Conservation (phyloP, 2,329 filamentous ascomycete species). For the Orbilia oligospora region DNA sequence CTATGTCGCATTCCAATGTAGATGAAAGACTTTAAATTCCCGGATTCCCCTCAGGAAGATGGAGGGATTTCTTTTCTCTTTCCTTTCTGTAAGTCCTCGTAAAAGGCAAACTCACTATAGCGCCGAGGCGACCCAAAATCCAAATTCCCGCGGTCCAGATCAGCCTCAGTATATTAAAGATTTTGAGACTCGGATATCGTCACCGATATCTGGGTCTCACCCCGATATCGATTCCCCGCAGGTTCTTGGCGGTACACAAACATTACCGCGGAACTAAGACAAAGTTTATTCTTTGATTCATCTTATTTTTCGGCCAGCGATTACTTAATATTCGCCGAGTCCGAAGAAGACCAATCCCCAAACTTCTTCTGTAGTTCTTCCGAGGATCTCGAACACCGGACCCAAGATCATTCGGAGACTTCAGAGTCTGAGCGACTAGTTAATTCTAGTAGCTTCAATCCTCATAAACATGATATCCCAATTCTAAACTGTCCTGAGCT, state of each 20-base stretch:
- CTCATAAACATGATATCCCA: neutral
- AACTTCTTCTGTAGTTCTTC: neutral
- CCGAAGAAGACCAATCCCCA: neutral
- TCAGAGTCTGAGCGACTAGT: neutral
- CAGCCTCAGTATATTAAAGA: neutral
- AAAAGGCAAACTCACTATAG: neutral
- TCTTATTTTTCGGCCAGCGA: neutral
- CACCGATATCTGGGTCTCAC: conserved; percentile 5
- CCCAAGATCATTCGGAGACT: neutral
- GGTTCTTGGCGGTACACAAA: neutral
- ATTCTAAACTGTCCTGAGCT: no score
- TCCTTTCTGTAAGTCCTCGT: neutral
- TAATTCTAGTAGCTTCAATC: conserved; percentile 3
- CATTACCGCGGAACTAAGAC: neutral
- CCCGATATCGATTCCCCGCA: neutral
- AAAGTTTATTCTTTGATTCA: neutral
- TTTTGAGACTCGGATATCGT: neutral
- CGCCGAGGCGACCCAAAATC: neutral
- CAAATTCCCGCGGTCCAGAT: neutral
- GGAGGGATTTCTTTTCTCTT: neutral
- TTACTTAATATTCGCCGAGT: neutral
- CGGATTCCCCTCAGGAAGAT: no score
- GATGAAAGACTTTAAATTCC: neutral
- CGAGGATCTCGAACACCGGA: neutral
- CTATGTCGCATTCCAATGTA: neutral